These are phyloP conservation scores for Lobosporangium transversale DNA, from an alignment of 192 early-diverging fungal genomes.

Conservation along the genomic window DNA sequence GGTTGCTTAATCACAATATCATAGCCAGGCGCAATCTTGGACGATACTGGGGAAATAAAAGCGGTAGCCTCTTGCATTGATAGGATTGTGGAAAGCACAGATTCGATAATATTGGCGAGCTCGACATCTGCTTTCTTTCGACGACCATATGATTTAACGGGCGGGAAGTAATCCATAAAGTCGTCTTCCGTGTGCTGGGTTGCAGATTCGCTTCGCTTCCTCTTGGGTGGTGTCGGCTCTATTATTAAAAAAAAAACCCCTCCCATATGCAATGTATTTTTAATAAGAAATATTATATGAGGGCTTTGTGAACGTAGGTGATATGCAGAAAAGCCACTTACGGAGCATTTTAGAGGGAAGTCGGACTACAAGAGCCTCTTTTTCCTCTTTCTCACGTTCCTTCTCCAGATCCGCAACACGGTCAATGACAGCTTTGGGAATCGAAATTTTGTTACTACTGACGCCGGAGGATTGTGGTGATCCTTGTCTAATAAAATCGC, in stretches of 20 bases:
- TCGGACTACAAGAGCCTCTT: slow-evolving; percentile 45
- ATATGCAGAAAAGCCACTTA: slow-evolving; percentile 6
- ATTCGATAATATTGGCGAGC: slow-evolving; percentile 58
- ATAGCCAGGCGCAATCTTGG: slow-evolving; percentile 61
- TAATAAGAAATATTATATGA: background rate
- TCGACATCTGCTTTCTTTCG: slow-evolving; percentile 61
- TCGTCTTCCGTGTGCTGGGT: slow-evolving; percentile 44
- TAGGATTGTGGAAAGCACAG: slow-evolving; percentile 53
- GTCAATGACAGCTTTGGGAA: slow-evolving; percentile 49
- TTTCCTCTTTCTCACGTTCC: slow-evolving; percentile 42
- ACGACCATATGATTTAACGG: slow-evolving; percentile 59
- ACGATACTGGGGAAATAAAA: slow-evolving; percentile 61
- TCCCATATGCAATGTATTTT: too few species aligned
- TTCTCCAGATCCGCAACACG: slow-evolving; percentile 40
- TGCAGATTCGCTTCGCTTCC: slow-evolving; percentile 48
- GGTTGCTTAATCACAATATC: slow-evolving; percentile 62
- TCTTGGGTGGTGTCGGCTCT: slow-evolving; percentile 31
- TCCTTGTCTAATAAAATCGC: slow-evolving; percentile 28
- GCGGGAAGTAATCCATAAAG: slow-evolving; percentile 52
- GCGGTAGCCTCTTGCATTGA: slow-evolving; percentile 56
- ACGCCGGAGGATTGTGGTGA: slow-evolving; percentile 25
- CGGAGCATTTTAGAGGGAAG: slow-evolving; percentile 46
- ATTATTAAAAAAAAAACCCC: too few species aligned
- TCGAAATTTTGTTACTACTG: slow-evolving; percentile 43
- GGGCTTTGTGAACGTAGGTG: background rate